These are phyloP conservation scores for Flaveria sonorensis DNA, from an alignment of 129 eudicot genomes.

Conservation along the genomic window DNA sequence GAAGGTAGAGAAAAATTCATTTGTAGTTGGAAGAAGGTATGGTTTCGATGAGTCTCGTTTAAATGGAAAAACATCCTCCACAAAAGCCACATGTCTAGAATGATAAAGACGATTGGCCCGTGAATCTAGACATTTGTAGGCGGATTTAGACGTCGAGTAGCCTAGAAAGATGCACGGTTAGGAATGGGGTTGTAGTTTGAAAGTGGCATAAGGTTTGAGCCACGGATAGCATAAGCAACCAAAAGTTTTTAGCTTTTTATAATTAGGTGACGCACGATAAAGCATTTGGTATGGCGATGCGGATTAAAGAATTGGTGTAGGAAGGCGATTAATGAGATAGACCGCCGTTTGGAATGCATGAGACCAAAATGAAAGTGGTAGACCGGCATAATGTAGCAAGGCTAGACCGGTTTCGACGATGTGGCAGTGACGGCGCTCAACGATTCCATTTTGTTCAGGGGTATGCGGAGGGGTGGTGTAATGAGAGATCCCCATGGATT, in stretches of 20 bases:
- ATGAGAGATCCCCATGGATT: not conserved
- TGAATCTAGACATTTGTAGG: not conserved
- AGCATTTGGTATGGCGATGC: not conserved
- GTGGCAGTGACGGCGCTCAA: slow-evolving; percentile 4
- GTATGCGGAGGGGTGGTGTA: slow-evolving; percentile 8
- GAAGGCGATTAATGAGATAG: not conserved
- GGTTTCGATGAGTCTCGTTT: no score
- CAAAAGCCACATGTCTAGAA: not conserved
- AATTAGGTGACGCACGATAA: no score
- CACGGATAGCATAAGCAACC: not conserved
- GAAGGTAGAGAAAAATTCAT: no score
- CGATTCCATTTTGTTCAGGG: not conserved
- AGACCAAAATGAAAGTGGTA: slow-evolving; percentile 7
- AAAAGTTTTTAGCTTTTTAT: not conserved
- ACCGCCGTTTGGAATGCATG: not conserved
- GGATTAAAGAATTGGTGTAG: not conserved
- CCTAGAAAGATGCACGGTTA: not conserved
- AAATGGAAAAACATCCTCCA: no score
- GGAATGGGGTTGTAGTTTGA: no score
- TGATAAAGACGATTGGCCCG: not conserved
- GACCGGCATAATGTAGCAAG: not conserved
- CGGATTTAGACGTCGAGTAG: not conserved
- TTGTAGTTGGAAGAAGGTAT: no score
- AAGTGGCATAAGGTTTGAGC: not conserved
- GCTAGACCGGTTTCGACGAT: slow-evolving; percentile 8